A percentile compares a stretch with the other conserved stretches of the same genome.
Evolutionary conservation across 2,329 filamentous ascomycete genomes (phyloP).

Genomic region (Calonectria montana): DNA sequence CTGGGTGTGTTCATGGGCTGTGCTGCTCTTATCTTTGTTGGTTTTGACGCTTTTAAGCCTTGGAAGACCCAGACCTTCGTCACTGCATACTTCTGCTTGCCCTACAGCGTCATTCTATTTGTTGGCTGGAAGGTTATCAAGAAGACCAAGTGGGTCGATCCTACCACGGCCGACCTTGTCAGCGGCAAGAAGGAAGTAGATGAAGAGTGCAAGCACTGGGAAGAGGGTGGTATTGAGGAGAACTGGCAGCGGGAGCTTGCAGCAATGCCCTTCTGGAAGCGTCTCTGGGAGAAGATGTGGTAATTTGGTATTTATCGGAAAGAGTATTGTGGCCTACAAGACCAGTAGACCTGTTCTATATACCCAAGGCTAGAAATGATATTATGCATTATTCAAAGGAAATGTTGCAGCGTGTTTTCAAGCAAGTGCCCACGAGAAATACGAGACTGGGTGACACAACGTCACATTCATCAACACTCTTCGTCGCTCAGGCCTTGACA

Average conservation of each 20-base stretch:
- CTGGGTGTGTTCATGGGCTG: slow-evolving; percentile 59
- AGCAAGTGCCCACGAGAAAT: background rate
- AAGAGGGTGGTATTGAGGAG: slow-evolving; percentile 59
- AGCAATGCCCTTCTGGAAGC: slow-evolving; percentile 48
- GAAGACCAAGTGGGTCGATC: slow-evolving; percentile 60
- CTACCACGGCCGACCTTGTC: slow-evolving; percentile 39
- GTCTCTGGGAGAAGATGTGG: slow-evolving; percentile 55
- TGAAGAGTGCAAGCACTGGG: slow-evolving; percentile 59
- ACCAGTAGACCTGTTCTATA: slow-evolving; percentile 11
- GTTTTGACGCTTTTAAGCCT: slow-evolving; percentile 66
- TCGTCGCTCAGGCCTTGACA: too few species aligned
- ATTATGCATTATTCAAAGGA: slow-evolving; percentile 10
- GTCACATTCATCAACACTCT: too few species aligned
- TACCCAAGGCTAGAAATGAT: slow-evolving; percentile 3
- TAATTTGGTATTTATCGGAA: slow-evolving; percentile 31
- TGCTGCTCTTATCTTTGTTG: slow-evolving; percentile 65
- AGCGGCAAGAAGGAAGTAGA: slow-evolving; percentile 75
- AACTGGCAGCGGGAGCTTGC: slow-evolving; percentile 52
- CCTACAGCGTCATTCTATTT: slow-evolving; percentile 67
- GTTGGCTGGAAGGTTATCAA: slow-evolving; percentile 50
- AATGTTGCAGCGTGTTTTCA: background rate
- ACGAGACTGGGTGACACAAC: too few species aligned
- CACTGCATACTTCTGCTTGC: slow-evolving; percentile 65
- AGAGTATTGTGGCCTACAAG: background rate
- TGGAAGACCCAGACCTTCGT: slow-evolving; percentile 61